phyloP scores from a whole-genome alignment of 2,329 filamentous ascomycete species.

The Macrophomina tecta region DNA sequence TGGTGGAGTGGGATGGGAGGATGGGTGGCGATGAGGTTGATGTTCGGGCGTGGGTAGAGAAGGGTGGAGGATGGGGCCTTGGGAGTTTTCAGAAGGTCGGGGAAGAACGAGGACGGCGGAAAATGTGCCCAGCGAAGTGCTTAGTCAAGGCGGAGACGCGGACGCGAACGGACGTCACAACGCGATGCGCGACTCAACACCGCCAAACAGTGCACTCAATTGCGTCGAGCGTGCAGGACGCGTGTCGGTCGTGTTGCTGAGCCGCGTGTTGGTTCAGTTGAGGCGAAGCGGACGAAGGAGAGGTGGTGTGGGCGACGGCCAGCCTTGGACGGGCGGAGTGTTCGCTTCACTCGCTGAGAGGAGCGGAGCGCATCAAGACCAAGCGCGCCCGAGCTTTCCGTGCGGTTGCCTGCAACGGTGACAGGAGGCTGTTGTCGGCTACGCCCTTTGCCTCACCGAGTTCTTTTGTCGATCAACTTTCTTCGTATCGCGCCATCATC shows the following conservation, averaged over 20 bases:
- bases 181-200: constrained; percentile 24
- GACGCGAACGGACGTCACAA: constrained; percentile 24
- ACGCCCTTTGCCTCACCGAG: constrained; percentile 13
- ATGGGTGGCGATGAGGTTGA: constrained; percentile 46
- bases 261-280: constrained; percentile 53
- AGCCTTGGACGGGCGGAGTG: constrained; percentile 17
- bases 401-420: constrained; percentile 16
- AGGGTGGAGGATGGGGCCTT: constrained; percentile 26
- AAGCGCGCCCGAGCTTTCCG: constrained; percentile 17
- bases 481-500: constrained; percentile 14
- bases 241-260: constrained; percentile 9
- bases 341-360: constrained; percentile 17
- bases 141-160: constrained; percentile 25
- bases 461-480: constrained; percentile 15
- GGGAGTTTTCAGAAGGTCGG: constrained; percentile 29
- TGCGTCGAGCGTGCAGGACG: constrained; percentile 18
- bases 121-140: constrained; percentile 25
- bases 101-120: constrained; percentile 26
- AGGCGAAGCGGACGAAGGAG: constrained; percentile 78
- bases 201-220: constrained; percentile 16
- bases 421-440: neutral
- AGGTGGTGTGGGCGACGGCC: constrained; percentile 56
- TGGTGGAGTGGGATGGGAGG: constrained; percentile 36
- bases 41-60: constrained; percentile 30
- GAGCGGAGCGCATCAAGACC: constrained; percentile 15